phyloP scores from a whole-genome alignment of 1,284 basidiomycete genomes.

The Pulveroboletus sp. region DNA sequence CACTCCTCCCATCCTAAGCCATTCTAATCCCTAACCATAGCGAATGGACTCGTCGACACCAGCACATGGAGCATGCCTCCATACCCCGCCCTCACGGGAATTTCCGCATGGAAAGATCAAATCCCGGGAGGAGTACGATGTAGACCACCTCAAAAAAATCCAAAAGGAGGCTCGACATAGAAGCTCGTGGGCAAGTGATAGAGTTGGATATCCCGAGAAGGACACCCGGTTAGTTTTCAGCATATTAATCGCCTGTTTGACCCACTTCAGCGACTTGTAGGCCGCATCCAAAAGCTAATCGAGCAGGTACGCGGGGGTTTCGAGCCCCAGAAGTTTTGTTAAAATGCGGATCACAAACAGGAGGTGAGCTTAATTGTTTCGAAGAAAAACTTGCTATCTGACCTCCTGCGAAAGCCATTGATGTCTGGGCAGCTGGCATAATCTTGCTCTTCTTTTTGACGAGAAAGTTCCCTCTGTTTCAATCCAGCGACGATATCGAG shows the following conservation, averaged over 20 bases:
- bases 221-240: constrained; percentile 49
- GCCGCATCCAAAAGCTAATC: constrained; percentile 89
- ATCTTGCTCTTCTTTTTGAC: constrained; percentile 92
- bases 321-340: constrained; percentile 95
- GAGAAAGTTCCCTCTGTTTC: constrained; percentile 92
- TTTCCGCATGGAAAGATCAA: constrained; percentile 65
- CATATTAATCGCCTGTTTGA: neutral
- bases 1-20: neutral
- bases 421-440: constrained; percentile 94
- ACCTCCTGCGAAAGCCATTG: constrained; percentile 63
- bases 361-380: constrained; percentile 51
- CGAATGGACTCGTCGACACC: constrained; percentile 50
- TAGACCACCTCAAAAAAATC: constrained; percentile 44
- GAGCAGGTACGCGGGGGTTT: constrained; percentile 95
- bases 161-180: constrained; percentile 64
- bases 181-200: constrained; percentile 53
- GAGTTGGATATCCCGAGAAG: constrained; percentile 71
- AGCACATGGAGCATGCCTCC: constrained; percentile 61
- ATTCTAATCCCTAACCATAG: constrained; percentile 34
- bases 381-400: constrained; percentile 5
- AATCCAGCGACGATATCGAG: constrained; percentile 92
- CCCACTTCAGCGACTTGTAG: constrained; percentile 37
- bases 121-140: constrained; percentile 38
- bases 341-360: constrained; percentile 93
- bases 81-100: constrained; percentile 57